phyloP scores from a whole-genome alignment of 2,329 filamentous ascomycete species.

The Pyrenochaeta sp. region DNA sequence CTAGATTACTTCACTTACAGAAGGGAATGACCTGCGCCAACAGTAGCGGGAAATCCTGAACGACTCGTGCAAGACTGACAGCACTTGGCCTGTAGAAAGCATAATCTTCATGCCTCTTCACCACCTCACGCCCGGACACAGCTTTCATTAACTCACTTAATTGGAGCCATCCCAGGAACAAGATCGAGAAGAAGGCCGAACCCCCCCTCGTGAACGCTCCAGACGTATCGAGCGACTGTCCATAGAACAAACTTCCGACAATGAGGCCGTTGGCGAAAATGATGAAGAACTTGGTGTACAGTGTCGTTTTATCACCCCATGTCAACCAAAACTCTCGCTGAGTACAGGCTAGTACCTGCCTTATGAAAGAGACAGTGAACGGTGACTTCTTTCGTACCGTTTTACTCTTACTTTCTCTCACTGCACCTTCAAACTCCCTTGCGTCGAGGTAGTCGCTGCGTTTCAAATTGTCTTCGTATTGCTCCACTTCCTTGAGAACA shows the following conservation, averaged over 20 bases:
- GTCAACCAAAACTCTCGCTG: constrained; percentile 82
- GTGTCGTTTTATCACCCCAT: constrained; percentile 75
- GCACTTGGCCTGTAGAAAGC: constrained; percentile 76
- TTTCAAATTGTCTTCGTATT: constrained; percentile 66
- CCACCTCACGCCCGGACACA: constrained; percentile 75
- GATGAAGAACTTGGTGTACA: constrained; percentile 79
- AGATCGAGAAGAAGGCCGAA: constrained; percentile 71
- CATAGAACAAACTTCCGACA: constrained; percentile 81
- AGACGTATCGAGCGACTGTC: constrained; percentile 64
- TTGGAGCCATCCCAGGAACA: constrained; percentile 75
- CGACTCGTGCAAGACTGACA: constrained; percentile 67
- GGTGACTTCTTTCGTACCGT: constrained; percentile 73
- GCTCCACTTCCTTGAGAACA: constrained; percentile 67
- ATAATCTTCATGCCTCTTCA: constrained; percentile 72
- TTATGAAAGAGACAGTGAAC: constrained; percentile 78
- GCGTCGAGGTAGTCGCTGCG: constrained; percentile 68
- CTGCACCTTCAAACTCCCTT: constrained; percentile 70
- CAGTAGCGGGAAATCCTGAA: constrained; percentile 70
- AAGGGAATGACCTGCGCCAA: constrained; percentile 68
- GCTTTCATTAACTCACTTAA: constrained; percentile 81
- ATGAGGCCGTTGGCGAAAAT: constrained; percentile 78
- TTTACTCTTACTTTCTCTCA: constrained; percentile 71
- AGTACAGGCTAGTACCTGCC: constrained; percentile 74
- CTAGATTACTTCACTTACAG: constrained; percentile 22
- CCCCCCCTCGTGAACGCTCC: constrained; percentile 72